These are phyloP conservation scores for Eucalyptus cloeziana DNA, from an alignment of 345 rosid species.

Conservation along the genomic window DNA sequence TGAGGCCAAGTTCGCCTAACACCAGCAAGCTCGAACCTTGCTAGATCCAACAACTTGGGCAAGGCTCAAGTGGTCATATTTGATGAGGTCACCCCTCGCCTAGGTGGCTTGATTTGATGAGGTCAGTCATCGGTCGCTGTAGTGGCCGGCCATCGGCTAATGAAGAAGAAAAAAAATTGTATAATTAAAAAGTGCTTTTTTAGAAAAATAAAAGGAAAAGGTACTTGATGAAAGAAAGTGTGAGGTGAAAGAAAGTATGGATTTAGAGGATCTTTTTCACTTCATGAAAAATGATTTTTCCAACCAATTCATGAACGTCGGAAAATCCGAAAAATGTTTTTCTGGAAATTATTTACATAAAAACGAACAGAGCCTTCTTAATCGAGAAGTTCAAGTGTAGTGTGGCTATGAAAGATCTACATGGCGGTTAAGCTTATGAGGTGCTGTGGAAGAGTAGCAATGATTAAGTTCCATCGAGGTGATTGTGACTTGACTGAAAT, in stretches of 20 bases:
- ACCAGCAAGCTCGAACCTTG: fast-evolving
- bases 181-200: no score
- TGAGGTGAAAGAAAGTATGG: no score
- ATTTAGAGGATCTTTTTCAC: no score
- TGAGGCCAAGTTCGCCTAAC: no score
- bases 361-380: not conserved
- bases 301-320: fast-evolving
- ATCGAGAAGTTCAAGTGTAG: not conserved
- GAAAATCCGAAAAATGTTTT: no score
- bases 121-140: fast-evolving
- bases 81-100: no score
- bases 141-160: fast-evolving
- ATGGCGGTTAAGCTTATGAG: not conserved
- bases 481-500: not conserved
- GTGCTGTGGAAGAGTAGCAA: not conserved
- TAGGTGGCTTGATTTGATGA: no score
- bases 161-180: no score
- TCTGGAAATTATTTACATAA: fast-evolving
- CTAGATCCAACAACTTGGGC: fast-evolving
- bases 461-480: not conserved
- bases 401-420: not conserved
- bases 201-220: no score
- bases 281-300: no score
- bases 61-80: no score
- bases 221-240: no score